Base-by-base conservation (phyloP, 148 eudicot genomes). In the Amaranthus hypochondriacus region DNA sequence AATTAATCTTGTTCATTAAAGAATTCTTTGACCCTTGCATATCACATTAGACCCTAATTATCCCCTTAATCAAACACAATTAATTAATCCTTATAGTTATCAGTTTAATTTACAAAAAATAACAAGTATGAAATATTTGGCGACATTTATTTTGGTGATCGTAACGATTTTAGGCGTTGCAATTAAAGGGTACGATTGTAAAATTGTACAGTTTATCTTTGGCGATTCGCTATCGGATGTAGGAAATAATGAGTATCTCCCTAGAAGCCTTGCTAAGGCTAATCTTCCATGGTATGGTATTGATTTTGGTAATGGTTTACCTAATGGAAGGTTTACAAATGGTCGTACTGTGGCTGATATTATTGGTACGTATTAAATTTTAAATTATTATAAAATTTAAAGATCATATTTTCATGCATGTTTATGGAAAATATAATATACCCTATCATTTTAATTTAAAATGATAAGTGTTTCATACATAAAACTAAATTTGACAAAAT, bases 181-280 rank as follows among this genome's bases (percentile, higher is more conserved):
- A 15, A 76, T 82, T 14, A 49, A 75, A 5, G 87, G 89, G 13
- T 79, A 62, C 58, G 48, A 86, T 18, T 86, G 94, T 79, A 86
- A 84, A 66, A 56, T 82, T n/a, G 98, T 93, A 74, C 97, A 93
- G 68, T 93, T 93, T 66, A 89, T 91, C 66, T 91, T 93, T n/a
- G 98, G 98, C 0, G 98, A 93, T 81, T 93, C 98, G 0, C 86
- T 93, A 1, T 91, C 97, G 0, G 98, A 93, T 49, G 96, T 90
- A 13, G 98, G 98, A 4, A 93, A 93, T 86, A 93, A 93, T 28
- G 80, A 83, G 14, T 61, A 82, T 49, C 83, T 93, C 57, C 73
- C 89, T 51, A 93, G 73, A 76, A 89, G 94, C 74, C 84, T 93
- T 6, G 98, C 98, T 18, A 87, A 75, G 73, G 97, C 96, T 7